Conservation (phyloP, 129 eudicot genomes). For the Rutidosis leptorrhynchoides region DNA sequence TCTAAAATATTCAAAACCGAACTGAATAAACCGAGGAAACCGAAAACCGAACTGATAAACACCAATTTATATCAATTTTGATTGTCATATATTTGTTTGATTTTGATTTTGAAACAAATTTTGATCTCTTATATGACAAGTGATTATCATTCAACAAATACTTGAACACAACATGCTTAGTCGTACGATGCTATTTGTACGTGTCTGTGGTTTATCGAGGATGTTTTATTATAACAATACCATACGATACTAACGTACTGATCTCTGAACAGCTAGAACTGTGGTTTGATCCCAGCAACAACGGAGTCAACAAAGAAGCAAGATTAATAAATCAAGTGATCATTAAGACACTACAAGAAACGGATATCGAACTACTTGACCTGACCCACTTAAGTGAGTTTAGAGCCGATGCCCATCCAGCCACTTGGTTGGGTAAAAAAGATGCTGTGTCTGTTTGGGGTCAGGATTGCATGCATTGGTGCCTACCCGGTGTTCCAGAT, state of each 20-base stretch:
- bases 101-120: neutral
- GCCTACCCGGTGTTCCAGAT: slow-evolving; percentile 95
- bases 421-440: slow-evolving; percentile 86
- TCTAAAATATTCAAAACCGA: too few species aligned
- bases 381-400: slow-evolving; percentile 80
- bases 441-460: slow-evolving; percentile 97
- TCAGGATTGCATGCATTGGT: slow-evolving; percentile 99
- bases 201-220: neutral
- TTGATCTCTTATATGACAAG: neutral
- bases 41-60: too few species aligned
- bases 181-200: neutral
- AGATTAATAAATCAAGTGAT: slow-evolving; percentile 54
- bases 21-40: too few species aligned
- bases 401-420: slow-evolving; percentile 95
- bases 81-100: neutral
- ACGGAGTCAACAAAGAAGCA: slow-evolving; percentile 96
- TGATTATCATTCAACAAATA: neutral
- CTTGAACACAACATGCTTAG: slow-evolving; percentile 1
- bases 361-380: slow-evolving; percentile 57
- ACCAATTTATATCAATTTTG: neutral
- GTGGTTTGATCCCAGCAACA: slow-evolving; percentile 92
- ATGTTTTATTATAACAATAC: neutral
- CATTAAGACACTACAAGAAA: slow-evolving; percentile 47
- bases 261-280: slow-evolving; percentile 69
- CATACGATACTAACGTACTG: slow-evolving; percentile 22